A percentile compares a stretch with the other conserved stretches of the same genome.
Evolutionary conservation across 495 filamentous ascomycete species (phyloP).

Genomic region (Clohesyomyces aquaticus): DNA sequence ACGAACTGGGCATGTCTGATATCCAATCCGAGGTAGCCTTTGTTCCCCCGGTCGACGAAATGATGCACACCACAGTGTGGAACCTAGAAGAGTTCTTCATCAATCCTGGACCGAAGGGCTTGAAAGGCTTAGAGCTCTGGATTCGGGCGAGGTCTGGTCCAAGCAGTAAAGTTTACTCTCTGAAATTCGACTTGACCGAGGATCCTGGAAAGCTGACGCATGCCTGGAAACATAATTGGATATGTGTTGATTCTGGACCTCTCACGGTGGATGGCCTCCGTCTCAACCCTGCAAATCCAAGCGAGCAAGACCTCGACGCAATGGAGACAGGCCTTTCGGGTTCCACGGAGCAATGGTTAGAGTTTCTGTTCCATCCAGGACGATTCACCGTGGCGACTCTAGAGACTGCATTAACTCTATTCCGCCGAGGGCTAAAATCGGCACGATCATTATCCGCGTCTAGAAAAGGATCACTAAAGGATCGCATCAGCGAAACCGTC

Average conservation of each 20-base stretch:
- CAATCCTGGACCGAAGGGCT: constrained; percentile 53
- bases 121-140: constrained; percentile 72
- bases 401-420: constrained; percentile 79
- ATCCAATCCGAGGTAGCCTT: constrained; percentile 65
- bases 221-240: constrained; percentile 75
- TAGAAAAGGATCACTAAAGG: constrained; percentile 59
- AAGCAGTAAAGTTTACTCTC: constrained; percentile 71
- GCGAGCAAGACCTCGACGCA: constrained; percentile 26
- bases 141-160: constrained; percentile 78
- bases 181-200: constrained; percentile 49
- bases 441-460: background rate
- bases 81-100: constrained; percentile 87
- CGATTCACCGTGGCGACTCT: constrained; percentile 74
- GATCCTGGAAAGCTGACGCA: constrained; percentile 45
- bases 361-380: constrained; percentile 78
- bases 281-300: constrained; percentile 38
- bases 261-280: constrained; percentile 41
- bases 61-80: constrained; percentile 62
- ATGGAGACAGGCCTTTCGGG: constrained; percentile 7
- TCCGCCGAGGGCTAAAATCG: constrained; percentile 48
- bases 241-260: constrained; percentile 58
- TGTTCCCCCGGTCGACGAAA: constrained; percentile 68
- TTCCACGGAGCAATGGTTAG: constrained; percentile 46
- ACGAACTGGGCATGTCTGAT: constrained; percentile 68
- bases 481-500: constrained; percentile 71